Conservation (phyloP, 2,329 filamentous ascomycete species). For the Nothopassalora personata region DNA sequence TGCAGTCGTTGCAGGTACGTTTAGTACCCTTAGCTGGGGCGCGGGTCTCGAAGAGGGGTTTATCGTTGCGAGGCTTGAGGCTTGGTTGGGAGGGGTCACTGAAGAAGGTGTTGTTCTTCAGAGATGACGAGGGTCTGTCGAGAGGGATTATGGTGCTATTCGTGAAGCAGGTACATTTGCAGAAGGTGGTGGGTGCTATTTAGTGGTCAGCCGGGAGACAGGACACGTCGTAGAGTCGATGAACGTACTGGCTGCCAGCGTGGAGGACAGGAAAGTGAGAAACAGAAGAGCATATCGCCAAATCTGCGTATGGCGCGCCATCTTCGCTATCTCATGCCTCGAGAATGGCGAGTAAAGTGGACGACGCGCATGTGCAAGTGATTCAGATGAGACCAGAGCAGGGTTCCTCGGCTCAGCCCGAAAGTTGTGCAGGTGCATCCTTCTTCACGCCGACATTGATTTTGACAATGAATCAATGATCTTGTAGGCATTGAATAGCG, state of each 20-base stretch:
- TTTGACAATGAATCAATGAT: too few relatives aligned
- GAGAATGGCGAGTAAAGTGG: background rate
- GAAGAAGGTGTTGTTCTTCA: slow-evolving; percentile 16
- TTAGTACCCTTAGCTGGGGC: background rate
- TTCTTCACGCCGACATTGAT: too few relatives aligned
- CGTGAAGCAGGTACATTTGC: slow-evolving; percentile 65
- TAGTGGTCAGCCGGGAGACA: background rate
- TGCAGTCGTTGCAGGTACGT: slow-evolving; percentile 60
- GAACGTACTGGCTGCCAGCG: slow-evolving; percentile 41
- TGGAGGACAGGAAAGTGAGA: slow-evolving; percentile 33
- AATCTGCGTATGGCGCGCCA: slow-evolving; percentile 1
- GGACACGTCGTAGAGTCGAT: slow-evolving; percentile 5
- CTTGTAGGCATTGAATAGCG: too few relatives aligned
- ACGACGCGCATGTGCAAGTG: background rate
- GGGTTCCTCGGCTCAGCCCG: background rate
- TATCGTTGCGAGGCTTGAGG: slow-evolving; percentile 6
- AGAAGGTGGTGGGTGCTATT: slow-evolving; percentile 59
- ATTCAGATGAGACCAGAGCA: background rate
- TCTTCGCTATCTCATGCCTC: slow-evolving; percentile 5
- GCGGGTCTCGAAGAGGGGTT: slow-evolving; percentile 2
- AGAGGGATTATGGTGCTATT: slow-evolving; percentile 65
- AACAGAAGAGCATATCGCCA: slow-evolving; percentile 27
- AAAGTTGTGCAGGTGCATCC: background rate
- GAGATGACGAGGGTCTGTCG: slow-evolving; percentile 38
- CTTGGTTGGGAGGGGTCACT: slow-evolving; percentile 4